phyloP scores from a whole-genome alignment of 371 early-diverging fungal genomes.

The Apophysomyces trapeziformis region DNA sequence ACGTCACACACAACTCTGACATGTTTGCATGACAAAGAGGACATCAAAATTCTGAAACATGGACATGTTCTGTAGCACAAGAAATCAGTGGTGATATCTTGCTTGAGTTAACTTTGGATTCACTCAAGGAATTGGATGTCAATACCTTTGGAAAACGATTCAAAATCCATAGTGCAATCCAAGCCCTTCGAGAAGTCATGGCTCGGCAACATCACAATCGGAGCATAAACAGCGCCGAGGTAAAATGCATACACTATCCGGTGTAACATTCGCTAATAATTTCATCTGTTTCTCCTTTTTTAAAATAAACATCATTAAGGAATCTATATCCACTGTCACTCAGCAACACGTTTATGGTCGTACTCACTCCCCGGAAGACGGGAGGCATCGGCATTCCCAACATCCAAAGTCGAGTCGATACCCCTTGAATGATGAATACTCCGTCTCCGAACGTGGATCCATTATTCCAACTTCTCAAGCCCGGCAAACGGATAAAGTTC shows the following conservation, averaged over 20 bases:
- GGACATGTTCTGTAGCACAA: slow-evolving; percentile 39
- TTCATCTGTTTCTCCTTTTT: neutral
- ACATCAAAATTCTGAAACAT: slow-evolving; percentile 4
- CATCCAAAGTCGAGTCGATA: slow-evolving; percentile 3
- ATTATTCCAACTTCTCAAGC: neutral
- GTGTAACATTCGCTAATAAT: slow-evolving; percentile 9
- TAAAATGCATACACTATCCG: slow-evolving; percentile 1
- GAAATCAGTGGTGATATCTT: slow-evolving; percentile 69
- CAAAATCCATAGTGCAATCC: slow-evolving; percentile 65
- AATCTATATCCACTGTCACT: slow-evolving; percentile 17
- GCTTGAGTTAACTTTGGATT: slow-evolving; percentile 56
- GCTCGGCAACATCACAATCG: slow-evolving; percentile 11
- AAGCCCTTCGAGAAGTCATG: slow-evolving; percentile 41
- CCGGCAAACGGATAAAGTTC: slow-evolving; percentile 5
- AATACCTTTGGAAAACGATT: slow-evolving; percentile 65
- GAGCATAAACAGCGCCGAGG: slow-evolving; percentile 11
- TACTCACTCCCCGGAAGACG: slow-evolving; percentile 6
- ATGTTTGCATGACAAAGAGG: neutral
- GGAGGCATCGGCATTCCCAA: slow-evolving; percentile 8
- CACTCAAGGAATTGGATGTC: slow-evolving; percentile 67
- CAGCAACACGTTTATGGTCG: slow-evolving; percentile 14
- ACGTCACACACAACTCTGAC: neutral
- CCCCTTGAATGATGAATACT: slow-evolving; percentile 6
- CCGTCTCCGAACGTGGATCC: slow-evolving; percentile 7
- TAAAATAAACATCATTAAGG: neutral